phyloP scores from a whole-genome alignment of 1,284 basidiomycete genomes.

The Inonotus hispidus region DNA sequence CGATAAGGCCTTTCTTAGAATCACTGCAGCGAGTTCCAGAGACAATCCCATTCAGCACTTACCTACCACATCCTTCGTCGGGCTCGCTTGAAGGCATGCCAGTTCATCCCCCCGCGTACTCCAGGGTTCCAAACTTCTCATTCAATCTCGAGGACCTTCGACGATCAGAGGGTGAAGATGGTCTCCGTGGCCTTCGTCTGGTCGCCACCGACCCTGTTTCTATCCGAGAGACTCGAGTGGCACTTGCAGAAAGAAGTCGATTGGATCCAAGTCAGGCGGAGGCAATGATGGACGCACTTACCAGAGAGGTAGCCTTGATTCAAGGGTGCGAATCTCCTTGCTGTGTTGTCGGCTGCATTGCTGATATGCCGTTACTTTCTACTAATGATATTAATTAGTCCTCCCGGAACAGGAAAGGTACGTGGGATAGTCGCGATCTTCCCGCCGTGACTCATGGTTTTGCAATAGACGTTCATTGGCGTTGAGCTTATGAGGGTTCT shows the following conservation, averaged over 20 bases:
- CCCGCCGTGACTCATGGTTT: background rate
- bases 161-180: constrained; percentile 19
- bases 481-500: constrained; percentile 61
- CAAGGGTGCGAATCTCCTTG: constrained; percentile 51
- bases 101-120: constrained; percentile 46
- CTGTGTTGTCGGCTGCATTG: background rate
- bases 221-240: constrained; percentile 34
- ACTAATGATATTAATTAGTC: constrained; percentile 34
- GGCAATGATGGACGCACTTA: constrained; percentile 55
- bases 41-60: constrained; percentile 46
- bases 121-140: constrained; percentile 40
- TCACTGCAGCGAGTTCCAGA: constrained; percentile 46
- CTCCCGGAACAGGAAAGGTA: constrained; percentile 74
- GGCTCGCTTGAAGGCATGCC: constrained; percentile 28
- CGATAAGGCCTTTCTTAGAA: constrained; percentile 57
- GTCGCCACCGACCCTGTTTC: constrained; percentile 33
- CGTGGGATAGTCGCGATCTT: background rate
- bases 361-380: background rate
- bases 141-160: constrained; percentile 45
- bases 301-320: constrained; percentile 55
- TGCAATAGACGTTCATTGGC: constrained; percentile 54
- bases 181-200: constrained; percentile 29
- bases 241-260: constrained; percentile 39
- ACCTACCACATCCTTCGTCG: constrained; percentile 39
- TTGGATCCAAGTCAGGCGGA: constrained; percentile 65